Evolutionary conservation across 129 eudicot species (phyloP).

Genomic region (Flaveria robusta): DNA sequence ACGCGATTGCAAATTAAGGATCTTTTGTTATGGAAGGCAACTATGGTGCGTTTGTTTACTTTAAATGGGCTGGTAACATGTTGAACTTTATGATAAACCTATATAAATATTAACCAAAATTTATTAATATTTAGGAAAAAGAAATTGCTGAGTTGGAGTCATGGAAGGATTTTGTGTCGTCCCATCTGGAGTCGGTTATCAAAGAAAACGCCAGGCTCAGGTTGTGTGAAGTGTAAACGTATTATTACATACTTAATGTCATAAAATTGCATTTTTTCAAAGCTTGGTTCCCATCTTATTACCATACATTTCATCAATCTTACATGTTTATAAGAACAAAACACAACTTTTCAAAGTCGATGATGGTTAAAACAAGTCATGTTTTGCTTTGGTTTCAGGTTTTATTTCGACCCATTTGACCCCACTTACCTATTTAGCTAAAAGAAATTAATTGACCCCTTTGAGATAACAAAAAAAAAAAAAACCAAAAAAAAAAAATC

Average conservation of each 20-base stretch:
- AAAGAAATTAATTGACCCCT: background rate
- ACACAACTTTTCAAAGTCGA: background rate
- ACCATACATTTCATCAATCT: background rate
- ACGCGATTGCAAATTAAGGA: slow-evolving; percentile 57
- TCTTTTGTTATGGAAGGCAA: slow-evolving; percentile 69
- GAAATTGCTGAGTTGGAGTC: slow-evolving; percentile 59
- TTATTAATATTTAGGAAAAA: slow-evolving; percentile 54
- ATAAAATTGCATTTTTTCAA: slow-evolving; percentile 6
- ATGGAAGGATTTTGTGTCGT: slow-evolving; percentile 64
- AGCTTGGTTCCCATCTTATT: slow-evolving; percentile 4
- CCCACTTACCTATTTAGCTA: background rate
- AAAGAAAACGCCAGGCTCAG: slow-evolving; percentile 68
- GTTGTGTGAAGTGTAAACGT: slow-evolving; percentile 41
- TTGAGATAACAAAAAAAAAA: background rate
- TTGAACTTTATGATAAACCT: background rate
- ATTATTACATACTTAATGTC: background rate
- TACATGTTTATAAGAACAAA: background rate
- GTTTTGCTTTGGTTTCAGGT: background rate
- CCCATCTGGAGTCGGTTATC: slow-evolving; percentile 57
- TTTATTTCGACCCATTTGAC: background rate
- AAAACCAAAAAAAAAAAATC: background rate
- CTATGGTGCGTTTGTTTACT: slow-evolving; percentile 46
- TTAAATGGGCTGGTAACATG: background rate
- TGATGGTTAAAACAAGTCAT: background rate
- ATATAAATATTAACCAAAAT: background rate